Percentiles rank a stretch among this genome's conserved stretches.
phyloP scores from a whole-genome alignment of 1,284 basidiomycete genomes.

The Polyporus tsugae region DNA sequence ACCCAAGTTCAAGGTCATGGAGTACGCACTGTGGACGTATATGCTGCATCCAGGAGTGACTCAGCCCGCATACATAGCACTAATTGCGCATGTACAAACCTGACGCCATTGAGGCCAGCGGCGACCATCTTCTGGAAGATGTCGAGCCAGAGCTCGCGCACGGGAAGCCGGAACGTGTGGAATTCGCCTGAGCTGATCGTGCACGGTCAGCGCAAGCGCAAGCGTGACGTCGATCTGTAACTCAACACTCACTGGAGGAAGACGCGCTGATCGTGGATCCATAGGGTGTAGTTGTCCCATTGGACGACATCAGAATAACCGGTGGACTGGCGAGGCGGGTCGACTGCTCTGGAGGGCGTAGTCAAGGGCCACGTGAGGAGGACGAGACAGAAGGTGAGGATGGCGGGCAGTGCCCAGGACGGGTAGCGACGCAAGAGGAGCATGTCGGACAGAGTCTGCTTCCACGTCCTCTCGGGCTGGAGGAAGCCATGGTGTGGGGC shows the following conservation, averaged over 20 bases:
- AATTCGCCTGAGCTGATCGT: slow-evolving; percentile 72
- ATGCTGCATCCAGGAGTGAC: slow-evolving; percentile 51
- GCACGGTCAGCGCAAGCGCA: not conserved
- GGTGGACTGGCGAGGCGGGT: slow-evolving; percentile 40
- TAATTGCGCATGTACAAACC: slow-evolving; percentile 24
- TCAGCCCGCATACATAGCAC: not conserved
- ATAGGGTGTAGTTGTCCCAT: slow-evolving; percentile 45
- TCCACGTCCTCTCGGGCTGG: not conserved
- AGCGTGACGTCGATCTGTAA: too few relatives aligned
- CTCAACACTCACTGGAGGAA: slow-evolving; percentile 56
- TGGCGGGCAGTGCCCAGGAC: slow-evolving; percentile 27
- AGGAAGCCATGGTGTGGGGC: not conserved
- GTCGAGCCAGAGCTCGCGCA: slow-evolving; percentile 83
- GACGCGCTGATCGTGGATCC: slow-evolving; percentile 40
- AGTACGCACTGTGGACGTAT: slow-evolving; percentile 64
- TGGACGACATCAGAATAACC: slow-evolving; percentile 41
- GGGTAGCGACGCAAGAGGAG: slow-evolving; percentile 23
- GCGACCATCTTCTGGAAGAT: slow-evolving; percentile 85
- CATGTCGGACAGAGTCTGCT: not conserved
- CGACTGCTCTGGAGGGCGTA: slow-evolving; percentile 12
- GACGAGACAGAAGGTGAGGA: slow-evolving; percentile 27
- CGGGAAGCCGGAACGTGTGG: slow-evolving; percentile 84
- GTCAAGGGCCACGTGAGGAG: slow-evolving; percentile 30
- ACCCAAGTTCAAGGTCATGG: too few relatives aligned
- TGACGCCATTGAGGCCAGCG: slow-evolving; percentile 77